Evolutionary conservation across 306 rosid genomes (phyloP), one percentile per base, ranked within the genome.

Genomic region (Sechiopsis laciniata): DNA sequence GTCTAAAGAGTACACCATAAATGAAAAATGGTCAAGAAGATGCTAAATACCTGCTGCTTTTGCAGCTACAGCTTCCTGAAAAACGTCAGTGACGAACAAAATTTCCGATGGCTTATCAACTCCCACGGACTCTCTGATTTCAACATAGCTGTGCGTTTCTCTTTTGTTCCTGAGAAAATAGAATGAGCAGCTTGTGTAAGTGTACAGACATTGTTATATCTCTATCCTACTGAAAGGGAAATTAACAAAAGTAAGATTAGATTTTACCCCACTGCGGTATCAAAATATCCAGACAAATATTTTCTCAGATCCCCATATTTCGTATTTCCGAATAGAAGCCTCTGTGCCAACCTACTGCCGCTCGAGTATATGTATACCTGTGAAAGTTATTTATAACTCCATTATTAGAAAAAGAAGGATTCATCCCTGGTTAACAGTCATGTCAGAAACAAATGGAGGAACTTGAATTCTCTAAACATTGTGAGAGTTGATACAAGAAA

Each of bases 291-390:
- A 75, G 91, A 89, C 78, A 94, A 75, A 75, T 82, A 91, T 79
- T 91, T 80, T 78, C 97, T 86, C 17, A 94, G 86, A 79, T 94
- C 96, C 71, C 99, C 99, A 76, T 84, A 81, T 76, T 84, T 89
- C 26, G 97, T 87, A 76, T 90, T 80, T 52, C 98, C 97, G 77
- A 93, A 93, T 79, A 93, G 72, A 52, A 94, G 93, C 84, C 95
- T 89, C 77, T 94, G 99, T 0, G 97, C 96, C 87, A 90, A 82
- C 77, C 99, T 86, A 88, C 99, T 94, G 59, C 99, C 97, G 73
- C 99, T 94, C 7, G 99, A 94, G 86, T 94, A 94, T 75, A 94
- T 91, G 85, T 91, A 94, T 32, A 88, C 95, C 99, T 94, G 85
- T 78, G 2, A 42, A 67, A 20, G 0, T 46, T 6, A 46, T 19